These are phyloP conservation scores for Plicaturopsis crispa DNA, from an alignment of 768 basidiomycete species.

Conservation along the genomic window DNA sequence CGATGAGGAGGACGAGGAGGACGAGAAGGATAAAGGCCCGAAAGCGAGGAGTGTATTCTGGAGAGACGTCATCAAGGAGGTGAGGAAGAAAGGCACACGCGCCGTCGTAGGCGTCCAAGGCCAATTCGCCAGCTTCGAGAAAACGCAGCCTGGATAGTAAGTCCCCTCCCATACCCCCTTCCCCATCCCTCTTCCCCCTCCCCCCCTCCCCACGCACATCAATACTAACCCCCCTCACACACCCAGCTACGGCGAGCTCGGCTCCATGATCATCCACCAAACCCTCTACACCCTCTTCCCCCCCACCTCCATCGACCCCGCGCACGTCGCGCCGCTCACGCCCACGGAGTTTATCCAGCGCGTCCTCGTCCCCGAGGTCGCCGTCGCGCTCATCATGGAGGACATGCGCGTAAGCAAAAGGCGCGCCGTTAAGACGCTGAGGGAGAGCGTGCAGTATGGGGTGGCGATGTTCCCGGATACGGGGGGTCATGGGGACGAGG, in stretches of 20 bases:
- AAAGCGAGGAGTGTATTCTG: constrained; percentile 45
- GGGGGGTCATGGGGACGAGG: constrained; percentile 29
- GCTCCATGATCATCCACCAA: constrained; percentile 74
- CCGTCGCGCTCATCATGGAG: constrained; percentile 71
- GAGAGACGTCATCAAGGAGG: constrained; percentile 54
- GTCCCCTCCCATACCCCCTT: constrained; percentile 21
- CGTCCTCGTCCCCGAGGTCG: constrained; percentile 87
- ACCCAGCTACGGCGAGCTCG: constrained; percentile 77
- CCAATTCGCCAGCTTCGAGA: constrained; percentile 75
- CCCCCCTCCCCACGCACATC: not conserved
- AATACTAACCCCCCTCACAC: not conserved
- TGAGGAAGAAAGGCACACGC: constrained; percentile 58
- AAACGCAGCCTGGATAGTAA: constrained; percentile 86
- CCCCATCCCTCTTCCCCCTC: constrained; percentile 1
- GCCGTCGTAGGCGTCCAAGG: constrained; percentile 61
- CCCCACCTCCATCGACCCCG: constrained; percentile 43
- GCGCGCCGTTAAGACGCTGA: constrained; percentile 49
- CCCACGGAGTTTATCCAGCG: constrained; percentile 73
- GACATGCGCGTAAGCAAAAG: constrained; percentile 44
- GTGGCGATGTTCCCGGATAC: constrained; percentile 79
- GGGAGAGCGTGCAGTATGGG: constrained; percentile 78
- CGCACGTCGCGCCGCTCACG: constrained; percentile 56
- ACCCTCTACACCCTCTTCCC: constrained; percentile 74
- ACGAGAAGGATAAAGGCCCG: constrained; percentile 6
- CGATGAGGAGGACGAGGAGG: constrained; percentile 14